These are phyloP conservation scores for Reutealis trisperma DNA, from an alignment of 345 rosid species.

Conservation along the genomic window DNA sequence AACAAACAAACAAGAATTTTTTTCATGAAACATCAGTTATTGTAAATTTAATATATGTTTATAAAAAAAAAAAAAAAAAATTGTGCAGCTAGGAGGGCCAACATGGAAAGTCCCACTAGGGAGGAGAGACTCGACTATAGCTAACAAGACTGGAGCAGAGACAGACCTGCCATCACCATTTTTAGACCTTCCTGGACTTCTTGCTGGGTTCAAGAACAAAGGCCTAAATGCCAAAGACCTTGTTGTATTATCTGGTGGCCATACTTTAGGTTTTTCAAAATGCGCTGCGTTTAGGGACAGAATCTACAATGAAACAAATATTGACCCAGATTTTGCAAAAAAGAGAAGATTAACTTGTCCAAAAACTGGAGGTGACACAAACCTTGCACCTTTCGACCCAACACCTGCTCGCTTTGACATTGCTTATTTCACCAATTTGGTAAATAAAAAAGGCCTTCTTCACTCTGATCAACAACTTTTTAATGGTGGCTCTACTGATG, in stretches of 20 bases:
- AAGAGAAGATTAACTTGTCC: conserved; percentile 36
- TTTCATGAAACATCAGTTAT: too few relatives aligned
- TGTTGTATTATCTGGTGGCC: conserved; percentile 56
- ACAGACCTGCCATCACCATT: conserved; percentile 39
- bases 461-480: conserved; percentile 51
- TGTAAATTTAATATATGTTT: too few relatives aligned
- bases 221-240: conserved; percentile 47
- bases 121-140: conserved; percentile 62
- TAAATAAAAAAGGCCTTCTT: conserved; percentile 43
- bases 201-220: conserved; percentile 39
- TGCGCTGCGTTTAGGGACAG: conserved; percentile 33
- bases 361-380: conserved; percentile 26
- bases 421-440: conserved; percentile 36
- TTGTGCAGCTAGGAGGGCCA: conserved; percentile 52
- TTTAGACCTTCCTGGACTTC: conserved; percentile 35
- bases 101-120: conserved; percentile 56
- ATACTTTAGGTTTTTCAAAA: conserved; percentile 47
- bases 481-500: conserved; percentile 42
- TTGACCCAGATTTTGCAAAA: conserved; percentile 38
- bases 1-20: too few relatives aligned
- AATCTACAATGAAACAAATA: conserved; percentile 38
- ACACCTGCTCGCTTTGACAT: conserved; percentile 38
- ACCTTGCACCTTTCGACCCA: conserved; percentile 39
- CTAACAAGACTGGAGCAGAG: conserved; percentile 35
- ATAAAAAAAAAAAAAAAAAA: background rate